Evolutionary conservation across 768 basidiomycete species (phyloP), one percentile per base, ranked within the genome.

Genomic region (Phylloporus scabripes): DNA sequence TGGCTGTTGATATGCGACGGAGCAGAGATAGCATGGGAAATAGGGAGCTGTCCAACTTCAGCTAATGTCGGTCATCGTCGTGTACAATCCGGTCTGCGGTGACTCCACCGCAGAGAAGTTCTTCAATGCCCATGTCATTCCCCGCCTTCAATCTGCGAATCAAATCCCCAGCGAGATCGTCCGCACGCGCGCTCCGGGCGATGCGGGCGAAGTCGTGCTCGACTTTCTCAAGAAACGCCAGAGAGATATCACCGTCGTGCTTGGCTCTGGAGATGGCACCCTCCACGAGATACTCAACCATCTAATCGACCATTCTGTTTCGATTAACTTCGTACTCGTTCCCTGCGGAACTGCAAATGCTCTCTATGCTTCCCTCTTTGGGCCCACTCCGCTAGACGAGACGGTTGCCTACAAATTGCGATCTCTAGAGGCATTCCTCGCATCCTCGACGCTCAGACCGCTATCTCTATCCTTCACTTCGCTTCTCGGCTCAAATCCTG

Each of bases 271-370:
- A 7, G 94, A 98, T 66, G 94, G 94, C 15, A 96, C 93, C 1
- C 72, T 92, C 33, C 90, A 95, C 64, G 93, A 98, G 58, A 79
- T 95, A 53, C 74, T 93, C 61, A 87, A 85, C 53, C 74, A 74
- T 10, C 61, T 90, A 15, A 31, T 54, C 15, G 44, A 60, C 34
- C 50, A 49, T 18, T 34, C 50, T 39, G 42, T 51, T 56, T 21
- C 57, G 56, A 31, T 83, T 48, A 60, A 59, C 29, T 70, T 84
- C 52, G 80, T 71, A 15, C 75, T 78, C 41, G 70, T 88, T 38
- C 91, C 92, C 4, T 78, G 79, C 43, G 92, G 92, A 21, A 95
- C 92, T n/a, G 93, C 92, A 37, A 97, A 98, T 64, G 95, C 95
- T 0, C 74, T 96, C 29, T 93, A 86, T 66, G 74, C 80, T 6